A percentile compares a stretch with the other conserved stretches of the same genome.
phyloP scores from a whole-genome alignment of 305 asterid genomes.

The Solanum hybrid region DNA sequence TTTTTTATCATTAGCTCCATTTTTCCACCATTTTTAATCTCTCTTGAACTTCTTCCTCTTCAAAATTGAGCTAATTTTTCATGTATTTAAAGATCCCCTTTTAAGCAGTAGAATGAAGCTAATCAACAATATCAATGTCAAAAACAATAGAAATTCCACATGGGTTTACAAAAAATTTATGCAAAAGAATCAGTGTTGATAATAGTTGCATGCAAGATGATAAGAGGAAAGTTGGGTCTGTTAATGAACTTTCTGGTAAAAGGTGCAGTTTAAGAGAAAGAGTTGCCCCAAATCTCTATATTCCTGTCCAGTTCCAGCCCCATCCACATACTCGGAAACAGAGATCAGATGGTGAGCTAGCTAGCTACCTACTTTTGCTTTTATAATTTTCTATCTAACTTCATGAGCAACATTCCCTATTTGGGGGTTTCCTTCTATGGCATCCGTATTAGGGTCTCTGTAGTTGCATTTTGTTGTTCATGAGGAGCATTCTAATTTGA shows the following conservation, averaged over 20 bases:
- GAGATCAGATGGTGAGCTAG: too few species aligned
- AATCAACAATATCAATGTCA: neutral
- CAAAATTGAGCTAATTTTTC: neutral
- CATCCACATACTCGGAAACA: too few species aligned
- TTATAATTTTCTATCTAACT: too few species aligned
- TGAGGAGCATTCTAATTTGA: too few species aligned
- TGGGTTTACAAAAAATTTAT: neutral
- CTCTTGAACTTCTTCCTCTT: neutral
- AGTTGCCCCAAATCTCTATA: too few species aligned
- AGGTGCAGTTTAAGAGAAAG: too few species aligned
- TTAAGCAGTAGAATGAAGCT: neutral
- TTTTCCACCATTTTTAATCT: neutral
- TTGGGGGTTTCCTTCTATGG: too few species aligned
- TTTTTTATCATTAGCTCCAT: neutral
- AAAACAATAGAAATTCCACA: neutral
- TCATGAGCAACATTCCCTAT: too few species aligned
- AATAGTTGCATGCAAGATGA: neutral
- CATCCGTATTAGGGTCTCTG: too few species aligned
- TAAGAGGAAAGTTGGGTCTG: neutral
- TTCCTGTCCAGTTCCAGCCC: too few species aligned
- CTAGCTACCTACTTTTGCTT: too few species aligned
- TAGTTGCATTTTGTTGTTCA: too few species aligned
- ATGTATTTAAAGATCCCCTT: neutral
- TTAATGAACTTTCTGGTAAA: neutral
- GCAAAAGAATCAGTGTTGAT: neutral